phyloP scores from a whole-genome alignment of 495 filamentous ascomycete genomes.

The Penicillium roqueforti region DNA sequence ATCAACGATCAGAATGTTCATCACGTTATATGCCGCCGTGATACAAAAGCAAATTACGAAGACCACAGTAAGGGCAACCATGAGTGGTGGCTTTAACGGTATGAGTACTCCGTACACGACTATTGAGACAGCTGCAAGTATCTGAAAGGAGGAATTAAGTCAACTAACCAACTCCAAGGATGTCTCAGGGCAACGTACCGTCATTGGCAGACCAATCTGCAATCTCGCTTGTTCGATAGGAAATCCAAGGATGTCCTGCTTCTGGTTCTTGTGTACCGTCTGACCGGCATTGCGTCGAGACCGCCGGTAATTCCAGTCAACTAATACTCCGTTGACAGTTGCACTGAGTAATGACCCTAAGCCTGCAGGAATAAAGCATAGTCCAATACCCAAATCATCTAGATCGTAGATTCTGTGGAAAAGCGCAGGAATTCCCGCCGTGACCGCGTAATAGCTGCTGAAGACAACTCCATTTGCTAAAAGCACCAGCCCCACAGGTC shows the following conservation, averaged over 20 bases:
- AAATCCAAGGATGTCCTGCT: slow-evolving; percentile 35
- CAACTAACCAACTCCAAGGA: background rate
- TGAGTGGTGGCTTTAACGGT: slow-evolving; percentile 31
- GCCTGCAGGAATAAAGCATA: slow-evolving; percentile 35
- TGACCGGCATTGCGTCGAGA: slow-evolving; percentile 24
- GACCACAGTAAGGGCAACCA: slow-evolving; percentile 46
- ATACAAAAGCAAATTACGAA: slow-evolving; percentile 52
- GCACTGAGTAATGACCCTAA: slow-evolving; percentile 63
- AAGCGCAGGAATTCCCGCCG: slow-evolving; percentile 28
- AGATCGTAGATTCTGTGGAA: slow-evolving; percentile 29
- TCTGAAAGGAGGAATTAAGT: slow-evolving; percentile 6
- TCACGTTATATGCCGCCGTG: slow-evolving; percentile 49
- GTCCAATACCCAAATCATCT: slow-evolving; percentile 33
- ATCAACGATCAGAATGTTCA: slow-evolving; percentile 51
- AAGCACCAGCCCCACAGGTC: slow-evolving; percentile 52
- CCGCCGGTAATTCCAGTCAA: slow-evolving; percentile 49
- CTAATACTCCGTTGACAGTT: slow-evolving; percentile 70
- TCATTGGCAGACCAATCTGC: slow-evolving; percentile 37
- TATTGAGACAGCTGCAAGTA: slow-evolving; percentile 16
- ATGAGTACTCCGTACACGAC: slow-evolving; percentile 16
- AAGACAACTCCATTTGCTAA: slow-evolving; percentile 38
- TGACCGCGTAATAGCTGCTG: slow-evolving; percentile 37
- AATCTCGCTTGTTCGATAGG: slow-evolving; percentile 45
- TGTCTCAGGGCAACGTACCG: slow-evolving; percentile 12
- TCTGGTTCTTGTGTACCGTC: slow-evolving; percentile 37